A percentile compares a stretch with the other conserved stretches of the same genome.
These are phyloP conservation scores for Daucus carota DNA, from an alignment of 129 eudicot species.

Conservation along the genomic window DNA sequence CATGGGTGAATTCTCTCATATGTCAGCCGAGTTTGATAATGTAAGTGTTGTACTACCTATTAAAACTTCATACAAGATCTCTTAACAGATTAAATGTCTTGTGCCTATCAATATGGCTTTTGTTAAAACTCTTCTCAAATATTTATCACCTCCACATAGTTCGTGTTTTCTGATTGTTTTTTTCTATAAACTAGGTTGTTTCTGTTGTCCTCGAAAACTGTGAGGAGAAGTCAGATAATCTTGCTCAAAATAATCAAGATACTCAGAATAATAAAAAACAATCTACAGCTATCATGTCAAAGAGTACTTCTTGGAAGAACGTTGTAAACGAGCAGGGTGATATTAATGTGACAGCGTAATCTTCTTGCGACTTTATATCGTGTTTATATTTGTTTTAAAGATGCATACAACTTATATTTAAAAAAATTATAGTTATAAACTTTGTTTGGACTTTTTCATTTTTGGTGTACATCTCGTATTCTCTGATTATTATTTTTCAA, in stretches of 20 bases:
- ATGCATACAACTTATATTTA: background rate
- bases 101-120: background rate
- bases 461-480: conserved; percentile 4
- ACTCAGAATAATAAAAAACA: conserved; percentile 22
- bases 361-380: background rate
- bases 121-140: background rate
- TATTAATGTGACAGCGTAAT: conserved; percentile 41
- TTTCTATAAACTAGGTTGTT: conserved; percentile 44
- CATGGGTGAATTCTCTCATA: conserved; percentile 63
- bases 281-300: conserved; percentile 27
- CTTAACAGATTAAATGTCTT: background rate
- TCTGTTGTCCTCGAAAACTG: conserved; percentile 58
- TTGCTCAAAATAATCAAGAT: conserved; percentile 23
- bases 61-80: background rate
- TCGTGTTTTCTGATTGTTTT: background rate
- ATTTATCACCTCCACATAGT: background rate
- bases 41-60: conserved; percentile 30
- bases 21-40: conserved; percentile 55
- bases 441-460: background rate
- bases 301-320: conserved; percentile 57
- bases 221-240: conserved; percentile 21
- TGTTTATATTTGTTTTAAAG: background rate
- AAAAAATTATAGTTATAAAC: background rate
- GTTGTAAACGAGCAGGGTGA: conserved; percentile 58
- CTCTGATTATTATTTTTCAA: conserved; percentile 14